Evolutionary conservation across 2,329 filamentous ascomycete species (phyloP), one percentile per base, ranked within the genome.

Genomic region (Hymenoscyphus salicellus): DNA sequence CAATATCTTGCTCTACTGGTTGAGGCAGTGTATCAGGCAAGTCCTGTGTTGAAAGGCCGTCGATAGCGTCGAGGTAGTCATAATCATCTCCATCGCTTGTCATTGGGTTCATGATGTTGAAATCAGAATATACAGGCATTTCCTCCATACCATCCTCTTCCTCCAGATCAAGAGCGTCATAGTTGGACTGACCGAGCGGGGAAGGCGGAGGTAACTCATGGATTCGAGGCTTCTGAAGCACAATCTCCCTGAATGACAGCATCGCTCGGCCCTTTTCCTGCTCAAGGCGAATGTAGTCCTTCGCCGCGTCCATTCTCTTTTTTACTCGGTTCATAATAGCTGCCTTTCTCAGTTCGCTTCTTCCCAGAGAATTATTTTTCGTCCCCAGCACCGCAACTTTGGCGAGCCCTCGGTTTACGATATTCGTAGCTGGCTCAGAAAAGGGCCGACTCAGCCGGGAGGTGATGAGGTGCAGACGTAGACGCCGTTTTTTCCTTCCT

Each of bases 361-460:
- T 82, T 33, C 81, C 78, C 20, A 82, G 77, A 0, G 79, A 77
- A 62, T 78, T 80, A 46, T 82, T 81, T 61, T 77, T 80, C n/a
- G 77, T 76, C 41, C 71, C 70, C 78, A 79, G 80, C 11, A 81
- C 72, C 1, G 79, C 75, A 63, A 81, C 78, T 68, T 79, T 81
- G 55, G 78, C 79, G 55, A 73, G 69, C 43, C 75, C 86, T 30
- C 87, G 83, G 74, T 88, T 85, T 61, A 88, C 80, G 63, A 91
- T 89, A 71, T 91, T 88, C 55, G 88, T 87, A 2, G 89, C 86
- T 0, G 89, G 89, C 32, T 84, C 80, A 0, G 88, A 90, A 75
- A 86, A 92, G 1, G 89, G 88, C 58, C 82, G 83, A 10, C 88
- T 91, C 0, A 92, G 84, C 7, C 88, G 83, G 23, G 88, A 91